Base-by-base conservation (phyloP, 139 green algal genomes). In the Chlamydomonas sp. region DNA sequence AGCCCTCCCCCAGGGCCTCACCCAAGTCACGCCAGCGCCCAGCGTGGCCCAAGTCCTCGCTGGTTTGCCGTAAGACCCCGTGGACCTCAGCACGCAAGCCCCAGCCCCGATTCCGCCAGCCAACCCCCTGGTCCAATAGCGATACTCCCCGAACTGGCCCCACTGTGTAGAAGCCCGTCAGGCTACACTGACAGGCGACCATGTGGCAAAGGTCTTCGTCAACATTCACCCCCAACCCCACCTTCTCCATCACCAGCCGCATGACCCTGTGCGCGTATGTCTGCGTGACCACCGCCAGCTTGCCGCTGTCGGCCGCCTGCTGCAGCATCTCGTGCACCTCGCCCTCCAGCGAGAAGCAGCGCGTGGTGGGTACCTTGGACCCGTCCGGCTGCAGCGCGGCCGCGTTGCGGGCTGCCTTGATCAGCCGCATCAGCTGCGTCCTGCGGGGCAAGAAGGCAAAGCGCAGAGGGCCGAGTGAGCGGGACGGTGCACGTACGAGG, bases 201-300 rank as follows among this genome's bases (percentile, higher is more conserved):
- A 49, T 49, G 31, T 49, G 31, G 31, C 31, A 49, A 49, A 49
- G 31, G 31, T 49, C 31, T 49, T 49, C 31, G 31, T 49, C 31
- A 49, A 49, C 31, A 49, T 49, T 49, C 31, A 49, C 31, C 31
- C 31, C 31, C 31, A 86, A 15, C 74, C 31, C 31, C 62, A 94
- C 91, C 91, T 96, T 96, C 57, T 91, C 89, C 14, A 76, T 60
- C 31, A 95, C 88, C 72, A 96, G 86, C 4, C 79, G 84, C 49
- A 78, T 64, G 63, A 93, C 92, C 20, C 93, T 83, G 63, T 84
- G 84, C 4, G 90, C 93, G 76, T 91, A 91, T 15, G 91, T 92
- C 83, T 91, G 83, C 68, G 89, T 89, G 59, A 94, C 74, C 15
- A 88, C 88, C 15, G 73, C 80, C 63, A 93, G 81, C 64, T 87